phyloP scores from a whole-genome alignment of 768 basidiomycete genomes.

The Sarcodon sp. region DNA sequence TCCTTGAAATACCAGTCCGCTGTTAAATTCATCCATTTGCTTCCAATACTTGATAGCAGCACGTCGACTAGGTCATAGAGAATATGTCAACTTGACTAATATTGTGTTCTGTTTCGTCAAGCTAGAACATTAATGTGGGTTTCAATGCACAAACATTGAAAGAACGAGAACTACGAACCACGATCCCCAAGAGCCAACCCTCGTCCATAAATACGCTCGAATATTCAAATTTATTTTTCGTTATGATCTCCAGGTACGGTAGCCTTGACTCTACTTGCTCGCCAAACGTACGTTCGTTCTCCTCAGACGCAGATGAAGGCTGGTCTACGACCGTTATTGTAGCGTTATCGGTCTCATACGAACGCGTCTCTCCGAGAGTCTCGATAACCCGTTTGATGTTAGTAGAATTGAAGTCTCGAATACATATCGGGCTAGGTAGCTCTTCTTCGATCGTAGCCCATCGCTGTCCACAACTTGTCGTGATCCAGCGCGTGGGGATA shows the following conservation, averaged over 20 bases:
- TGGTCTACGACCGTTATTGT: neutral
- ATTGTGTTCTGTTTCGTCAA: too few species aligned
- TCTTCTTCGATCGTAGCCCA: neutral
- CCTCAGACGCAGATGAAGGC: neutral
- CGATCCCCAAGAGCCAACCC: neutral
- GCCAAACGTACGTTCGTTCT: neutral
- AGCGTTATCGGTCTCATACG: neutral
- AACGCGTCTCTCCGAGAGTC: neutral
- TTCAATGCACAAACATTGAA: too few species aligned
- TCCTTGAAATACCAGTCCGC: too few species aligned
- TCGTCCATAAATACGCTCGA: neutral
- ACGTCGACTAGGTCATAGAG: too few species aligned
- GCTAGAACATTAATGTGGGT: too few species aligned
- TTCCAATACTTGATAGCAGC: too few species aligned
- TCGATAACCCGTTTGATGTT: neutral
- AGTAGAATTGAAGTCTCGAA: neutral
- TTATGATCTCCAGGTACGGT: neutral
- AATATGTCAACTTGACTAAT: too few species aligned
- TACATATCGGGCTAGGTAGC: neutral
- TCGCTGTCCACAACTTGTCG: constrained; percentile 18
- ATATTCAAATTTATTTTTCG: neutral
- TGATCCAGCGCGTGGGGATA: constrained; percentile 15
- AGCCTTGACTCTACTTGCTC: neutral
- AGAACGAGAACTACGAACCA: neutral
- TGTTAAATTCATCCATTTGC: too few species aligned